These are phyloP conservation scores for Aspergillus sclerotioniger DNA, from an alignment of 495 filamentous ascomycete genomes.

Conservation along the genomic window DNA sequence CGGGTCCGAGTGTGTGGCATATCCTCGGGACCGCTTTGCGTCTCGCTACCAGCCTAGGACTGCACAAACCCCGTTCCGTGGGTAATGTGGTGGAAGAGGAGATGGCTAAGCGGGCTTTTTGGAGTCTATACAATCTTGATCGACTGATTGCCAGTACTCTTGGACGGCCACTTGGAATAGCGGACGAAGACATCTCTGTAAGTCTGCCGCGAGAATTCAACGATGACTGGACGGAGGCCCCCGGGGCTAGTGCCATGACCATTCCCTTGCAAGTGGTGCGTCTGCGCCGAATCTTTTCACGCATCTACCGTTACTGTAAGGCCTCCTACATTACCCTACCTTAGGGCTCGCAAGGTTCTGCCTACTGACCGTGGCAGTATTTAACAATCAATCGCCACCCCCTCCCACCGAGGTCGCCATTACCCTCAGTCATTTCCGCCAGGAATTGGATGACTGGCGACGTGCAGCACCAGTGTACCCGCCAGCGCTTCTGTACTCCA, in stretches of 20 bases:
- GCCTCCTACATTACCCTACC: background rate
- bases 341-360: background rate
- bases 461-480: slow-evolving; percentile 38
- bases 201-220: slow-evolving; percentile 44
- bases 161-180: slow-evolving; percentile 47
- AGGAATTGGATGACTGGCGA: slow-evolving; percentile 50
- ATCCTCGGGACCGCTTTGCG: slow-evolving; percentile 48
- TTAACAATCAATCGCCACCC: slow-evolving; percentile 42
- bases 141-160: slow-evolving; percentile 50
- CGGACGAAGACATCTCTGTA: slow-evolving; percentile 51
- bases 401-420: slow-evolving; percentile 33
- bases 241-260: slow-evolving; percentile 42
- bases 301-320: slow-evolving; percentile 47
- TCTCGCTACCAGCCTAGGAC: slow-evolving; percentile 47
- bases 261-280: slow-evolving; percentile 49
- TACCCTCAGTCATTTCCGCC: slow-evolving; percentile 42
- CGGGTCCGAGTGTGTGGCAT: slow-evolving; percentile 54
- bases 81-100: slow-evolving; percentile 40
- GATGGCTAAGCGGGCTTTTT: slow-evolving; percentile 51
- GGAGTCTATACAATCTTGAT: slow-evolving; percentile 54
- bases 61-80: slow-evolving; percentile 45
- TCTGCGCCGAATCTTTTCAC: slow-evolving; percentile 49
- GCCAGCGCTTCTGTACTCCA: slow-evolving; percentile 46
- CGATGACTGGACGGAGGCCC: slow-evolving; percentile 43
- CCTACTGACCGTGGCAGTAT: slow-evolving; percentile 29